Evolutionary conservation across 2,329 filamentous ascomycete genomes (phyloP).

Genomic region (Graphilbum sp.): DNA sequence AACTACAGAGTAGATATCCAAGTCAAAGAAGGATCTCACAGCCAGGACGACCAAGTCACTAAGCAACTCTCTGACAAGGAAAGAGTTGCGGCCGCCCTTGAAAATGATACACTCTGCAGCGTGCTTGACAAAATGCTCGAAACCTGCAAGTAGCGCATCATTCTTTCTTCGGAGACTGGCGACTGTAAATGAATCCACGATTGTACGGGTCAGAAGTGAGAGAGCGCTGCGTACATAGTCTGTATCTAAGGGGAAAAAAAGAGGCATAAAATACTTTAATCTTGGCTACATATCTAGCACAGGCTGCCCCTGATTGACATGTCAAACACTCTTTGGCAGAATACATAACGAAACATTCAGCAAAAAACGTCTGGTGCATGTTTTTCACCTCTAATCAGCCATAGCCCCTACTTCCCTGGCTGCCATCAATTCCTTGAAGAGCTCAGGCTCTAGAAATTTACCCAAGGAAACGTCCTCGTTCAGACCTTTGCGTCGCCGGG

Average conservation of each 20-base stretch:
- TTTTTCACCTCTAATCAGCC: no score
- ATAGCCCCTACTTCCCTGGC: slow-evolving; percentile 32
- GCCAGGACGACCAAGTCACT: slow-evolving; percentile 86
- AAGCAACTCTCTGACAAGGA: slow-evolving; percentile 97
- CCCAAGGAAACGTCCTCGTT: slow-evolving; percentile 92
- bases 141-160: slow-evolving; percentile 48
- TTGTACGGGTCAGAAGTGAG: no score
- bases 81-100: slow-evolving; percentile 80
- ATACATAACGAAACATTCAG: no score
- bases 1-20: slow-evolving; percentile 84
- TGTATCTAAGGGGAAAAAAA: no score
- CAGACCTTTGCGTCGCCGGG: slow-evolving; percentile 76
- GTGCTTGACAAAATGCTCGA: slow-evolving; percentile 89
- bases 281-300: no score
- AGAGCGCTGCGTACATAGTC: no score
- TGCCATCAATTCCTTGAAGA: slow-evolving; percentile 72
- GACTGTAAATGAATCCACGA: no score
- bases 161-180: no score
- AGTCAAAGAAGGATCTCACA: slow-evolving; percentile 94
- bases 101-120: slow-evolving; percentile 79
- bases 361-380: no score
- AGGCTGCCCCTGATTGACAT: no score
- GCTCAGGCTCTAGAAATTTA: slow-evolving; percentile 90
- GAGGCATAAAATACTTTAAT: no score
- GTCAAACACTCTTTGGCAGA: no score